Conservation (phyloP, 78 protist species). For the Dictyostelium brefeldianum region DNA sequence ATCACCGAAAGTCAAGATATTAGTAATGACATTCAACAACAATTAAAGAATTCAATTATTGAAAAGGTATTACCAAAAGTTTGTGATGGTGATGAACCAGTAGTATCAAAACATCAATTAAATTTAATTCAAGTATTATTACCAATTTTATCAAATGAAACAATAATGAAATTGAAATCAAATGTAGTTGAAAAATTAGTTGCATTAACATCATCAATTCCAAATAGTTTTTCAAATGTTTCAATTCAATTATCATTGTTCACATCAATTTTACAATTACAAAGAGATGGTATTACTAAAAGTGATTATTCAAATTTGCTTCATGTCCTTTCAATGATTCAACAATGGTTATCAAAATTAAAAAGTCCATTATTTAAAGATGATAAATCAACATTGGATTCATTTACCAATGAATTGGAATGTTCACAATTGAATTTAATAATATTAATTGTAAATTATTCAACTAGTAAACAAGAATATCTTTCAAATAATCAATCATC, state of each 20-base stretch:
- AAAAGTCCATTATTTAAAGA: conserved; percentile 43
- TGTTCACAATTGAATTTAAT: conserved; percentile 1
- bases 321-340: conserved; percentile 1
- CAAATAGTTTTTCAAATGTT: background rate
- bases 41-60: background rate
- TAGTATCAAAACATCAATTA: background rate
- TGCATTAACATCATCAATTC: conserved; percentile 13
- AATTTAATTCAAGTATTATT: conserved; percentile 22
- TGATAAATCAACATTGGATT: background rate
- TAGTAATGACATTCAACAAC: background rate
- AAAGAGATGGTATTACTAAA: background rate
- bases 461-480: background rate
- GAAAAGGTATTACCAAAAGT: background rate
- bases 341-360: conserved; percentile 40
- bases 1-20: background rate
- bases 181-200: background rate
- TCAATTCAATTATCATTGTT: conserved; percentile 43
- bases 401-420: background rate
- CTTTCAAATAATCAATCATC: conserved; percentile 60
- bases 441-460: background rate
- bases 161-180: background rate
- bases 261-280: background rate
- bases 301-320: too few species aligned
- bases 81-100: background rate
- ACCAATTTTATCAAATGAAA: background rate